phyloP scores from a whole-genome alignment of 2,329 filamentous ascomycete genomes.

The Bipolaris sorokiniana region DNA sequence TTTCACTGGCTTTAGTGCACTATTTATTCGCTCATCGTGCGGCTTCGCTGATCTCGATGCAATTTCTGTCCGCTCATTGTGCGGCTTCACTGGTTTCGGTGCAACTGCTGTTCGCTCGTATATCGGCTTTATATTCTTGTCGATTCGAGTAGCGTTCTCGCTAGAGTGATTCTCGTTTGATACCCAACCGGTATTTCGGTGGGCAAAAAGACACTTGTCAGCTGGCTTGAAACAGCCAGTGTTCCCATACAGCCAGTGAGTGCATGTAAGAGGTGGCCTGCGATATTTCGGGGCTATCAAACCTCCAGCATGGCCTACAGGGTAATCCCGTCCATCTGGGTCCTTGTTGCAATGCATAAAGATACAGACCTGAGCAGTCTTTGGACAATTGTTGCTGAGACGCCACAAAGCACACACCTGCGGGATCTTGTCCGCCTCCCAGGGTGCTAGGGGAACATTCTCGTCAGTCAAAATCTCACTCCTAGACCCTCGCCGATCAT shows the following conservation, averaged over 20 bases:
- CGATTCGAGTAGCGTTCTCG: slow-evolving; percentile 14
- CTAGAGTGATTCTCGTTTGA: not conserved
- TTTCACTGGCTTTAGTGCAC: too few relatives aligned
- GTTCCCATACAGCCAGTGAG: slow-evolving; percentile 28
- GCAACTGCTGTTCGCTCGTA: not conserved
- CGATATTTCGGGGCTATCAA: slow-evolving; percentile 35
- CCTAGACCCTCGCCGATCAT: not conserved
- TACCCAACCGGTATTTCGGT: slow-evolving; percentile 39
- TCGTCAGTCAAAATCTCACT: not conserved
- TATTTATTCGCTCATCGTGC: too few relatives aligned
- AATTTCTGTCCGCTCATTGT: not conserved
- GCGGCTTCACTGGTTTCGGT: too few relatives aligned
- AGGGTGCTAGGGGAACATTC: slow-evolving; percentile 22
- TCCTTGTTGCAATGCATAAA: slow-evolving; percentile 39
- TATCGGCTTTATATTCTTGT: slow-evolving; percentile 9
- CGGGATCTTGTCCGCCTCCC: slow-evolving; percentile 37
- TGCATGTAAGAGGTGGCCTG: slow-evolving; percentile 38
- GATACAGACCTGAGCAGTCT: slow-evolving; percentile 23
- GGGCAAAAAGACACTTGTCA: slow-evolving; percentile 36
- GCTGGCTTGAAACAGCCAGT: slow-evolving; percentile 27
- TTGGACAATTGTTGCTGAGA: slow-evolving; percentile 30
- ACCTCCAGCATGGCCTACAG: slow-evolving; percentile 23
- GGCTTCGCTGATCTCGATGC: too few relatives aligned
- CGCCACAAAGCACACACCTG: slow-evolving; percentile 40
- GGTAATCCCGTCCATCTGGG: slow-evolving; percentile 22